A percentile compares a stretch with the other conserved stretches of the same genome.
phyloP scores from a whole-genome alignment of 2,329 filamentous ascomycete genomes.

The Claviceps sp. region DNA sequence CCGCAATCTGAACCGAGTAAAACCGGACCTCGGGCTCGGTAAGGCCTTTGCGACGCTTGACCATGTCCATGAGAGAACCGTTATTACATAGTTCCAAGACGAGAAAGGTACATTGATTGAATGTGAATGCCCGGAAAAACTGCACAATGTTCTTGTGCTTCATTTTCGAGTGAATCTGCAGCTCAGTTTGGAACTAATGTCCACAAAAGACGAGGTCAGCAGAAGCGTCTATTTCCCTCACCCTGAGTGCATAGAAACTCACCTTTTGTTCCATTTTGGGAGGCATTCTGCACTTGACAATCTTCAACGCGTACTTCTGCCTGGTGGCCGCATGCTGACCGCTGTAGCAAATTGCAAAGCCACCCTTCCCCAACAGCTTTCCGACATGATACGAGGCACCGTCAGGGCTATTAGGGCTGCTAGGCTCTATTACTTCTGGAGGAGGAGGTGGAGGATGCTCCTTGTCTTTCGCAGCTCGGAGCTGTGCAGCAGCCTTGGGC shows the following conservation, averaged over 20 bases:
- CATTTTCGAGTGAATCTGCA: slow-evolving; percentile 98
- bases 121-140: slow-evolving; percentile 88
- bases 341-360: slow-evolving; percentile 71
- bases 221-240: neutral
- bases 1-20: slow-evolving; percentile 88
- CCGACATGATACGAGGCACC: slow-evolving; percentile 63
- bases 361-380: slow-evolving; percentile 63
- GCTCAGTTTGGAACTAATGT: slow-evolving; percentile 57
- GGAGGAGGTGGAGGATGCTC: slow-evolving; percentile 55
- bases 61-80: slow-evolving; percentile 94
- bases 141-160: slow-evolving; percentile 90
- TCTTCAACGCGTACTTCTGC: slow-evolving; percentile 63
- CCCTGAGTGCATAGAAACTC: slow-evolving; percentile 5
- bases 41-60: slow-evolving; percentile 78
- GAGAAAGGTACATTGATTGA: slow-evolving; percentile 79
- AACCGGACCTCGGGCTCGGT: slow-evolving; percentile 90
- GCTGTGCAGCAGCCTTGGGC: slow-evolving; percentile 36
- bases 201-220: neutral
- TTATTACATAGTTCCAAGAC: slow-evolving; percentile 91
- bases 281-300: slow-evolving; percentile 73
- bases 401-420: slow-evolving; percentile 54
- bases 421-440: slow-evolving; percentile 43
- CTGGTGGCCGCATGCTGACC: slow-evolving; percentile 53
- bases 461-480: slow-evolving; percentile 47
- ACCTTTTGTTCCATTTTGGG: slow-evolving; percentile 78